Evolutionary conservation across 192 early-diverging fungal genomes (phyloP), one percentile per base, ranked within the genome.

Genomic region (Paraglomus brasilianum): DNA sequence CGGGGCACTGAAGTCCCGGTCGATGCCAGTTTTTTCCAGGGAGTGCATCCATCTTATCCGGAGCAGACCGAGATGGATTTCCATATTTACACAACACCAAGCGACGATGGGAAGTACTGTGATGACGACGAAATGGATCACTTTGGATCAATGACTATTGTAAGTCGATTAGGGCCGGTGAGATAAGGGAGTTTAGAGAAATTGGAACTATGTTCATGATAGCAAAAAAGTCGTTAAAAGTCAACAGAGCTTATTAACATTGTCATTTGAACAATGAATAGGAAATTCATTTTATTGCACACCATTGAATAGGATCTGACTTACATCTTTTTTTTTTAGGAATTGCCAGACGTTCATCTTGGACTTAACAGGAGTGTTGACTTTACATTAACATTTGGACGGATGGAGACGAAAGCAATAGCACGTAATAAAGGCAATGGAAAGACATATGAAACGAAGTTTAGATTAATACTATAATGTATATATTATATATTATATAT

Each of bases 1-100:
- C 14, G 19, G 14, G 60, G 22, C 1, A 15, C 19, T 13, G 38
- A 46, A 24, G 21, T 63, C 10, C 0, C 60, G 4, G 60, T 63
- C 7, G 44, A 44, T 63, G 44, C 30, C 30, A 51, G 22, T 1
- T n/a, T 66, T 13, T 30, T 24, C 36, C 24, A 52, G 5, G 49
- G 36, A 5, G 42, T 44, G 36, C 19, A 24, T 24, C 65, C 65
- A 21, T 21, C 45, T 44, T 24, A 40, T 40, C 38, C 39, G 5
- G 56, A 68, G 39, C 66, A 68, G 36, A 56, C 22, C 5, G 46
- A 48, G 6, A 50, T 50, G 40, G 56, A 40, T 8, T 68, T 68
- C 22, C 52, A 68, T 51, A 44, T 68, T 41, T 68, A 41, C 39
- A 14, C 15, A 15, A 55, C 66, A 44, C n/a, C 47, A 9, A 42